Base-by-base conservation (phyloP, 2,329 filamentous ascomycete genomes). In the Colletotrichum orchidophilum region DNA sequence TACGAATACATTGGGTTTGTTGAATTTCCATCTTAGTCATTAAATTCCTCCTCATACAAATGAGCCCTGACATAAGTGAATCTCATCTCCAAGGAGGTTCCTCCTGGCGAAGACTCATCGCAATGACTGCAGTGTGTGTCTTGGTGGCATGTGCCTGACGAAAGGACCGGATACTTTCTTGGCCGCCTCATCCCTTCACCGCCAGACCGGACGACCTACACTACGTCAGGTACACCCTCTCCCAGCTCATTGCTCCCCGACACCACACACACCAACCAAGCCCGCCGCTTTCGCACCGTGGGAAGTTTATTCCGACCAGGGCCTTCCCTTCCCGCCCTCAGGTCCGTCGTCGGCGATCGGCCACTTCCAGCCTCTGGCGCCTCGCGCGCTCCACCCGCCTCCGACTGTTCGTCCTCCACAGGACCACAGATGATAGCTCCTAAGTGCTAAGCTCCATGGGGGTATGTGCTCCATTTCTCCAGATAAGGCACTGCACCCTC, bases 331-430 rank as follows among this genome's bases (percentile, higher is more conserved):
- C 29, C 46, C 42, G 15, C 21, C 18, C 59, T 62, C 59, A n/a
- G 54, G 59, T 35, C 59, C 46, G 59, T 62, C 59, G 59, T 62
- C 59, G 59, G 42, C 58, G 58, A 42, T 33, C 35, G 11, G 35
- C 39, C 57, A 60, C 39, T 49, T 54, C 52, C 52, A 54, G 13
- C 54, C 54, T 58, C 49, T 52, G 49, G 31, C 54, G 55, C n/a
- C 49, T 26, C 24, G 21, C 24, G 21, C 33, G 55, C 33, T 39
- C 33, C 33, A 58, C 55, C 12, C 33, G 24, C 21, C 18, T 18
- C 55, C 31, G n/a, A 33, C 55, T 39, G 24, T 58, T 61, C 59
- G n/a, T 61, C 39, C 58, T 50, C 42, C 29, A 26, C 18, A 4
- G n/a, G 39, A 15, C n/a, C n/a, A n/a, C n/a, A n/a, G n/a, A n/a